Evolutionary conservation across 306 rosid genomes (phyloP).

Genomic region (Aeschynomene evenia): DNA sequence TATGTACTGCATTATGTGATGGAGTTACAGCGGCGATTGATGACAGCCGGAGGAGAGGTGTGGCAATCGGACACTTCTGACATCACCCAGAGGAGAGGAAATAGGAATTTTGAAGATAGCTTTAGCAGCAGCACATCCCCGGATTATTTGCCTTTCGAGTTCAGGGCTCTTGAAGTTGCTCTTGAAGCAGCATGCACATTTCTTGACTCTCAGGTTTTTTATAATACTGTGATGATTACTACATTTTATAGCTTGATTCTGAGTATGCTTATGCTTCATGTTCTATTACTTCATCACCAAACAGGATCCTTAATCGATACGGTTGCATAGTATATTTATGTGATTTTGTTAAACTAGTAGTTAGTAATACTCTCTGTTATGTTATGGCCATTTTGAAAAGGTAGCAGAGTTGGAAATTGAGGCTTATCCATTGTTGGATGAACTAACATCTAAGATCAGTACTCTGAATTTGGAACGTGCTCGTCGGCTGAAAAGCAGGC

Average conservation of each 20-base stretch:
- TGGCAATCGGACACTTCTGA: constrained; percentile 79
- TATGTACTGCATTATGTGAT: constrained; percentile 86
- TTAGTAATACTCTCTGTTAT: constrained; percentile 31
- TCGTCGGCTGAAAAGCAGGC: constrained; percentile 98
- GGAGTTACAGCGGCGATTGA: constrained; percentile 80
- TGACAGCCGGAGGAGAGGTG: constrained; percentile 62
- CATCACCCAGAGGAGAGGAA: constrained; percentile 62
- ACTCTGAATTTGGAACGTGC: constrained; percentile 97
- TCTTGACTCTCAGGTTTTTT: constrained; percentile 91
- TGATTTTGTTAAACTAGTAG: constrained; percentile 23
- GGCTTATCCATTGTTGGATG: constrained; percentile 93
- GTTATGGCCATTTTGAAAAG: constrained; percentile 46
- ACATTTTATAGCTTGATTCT: background rate
- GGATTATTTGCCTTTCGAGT: constrained; percentile 95
- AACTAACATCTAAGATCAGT: constrained; percentile 95
- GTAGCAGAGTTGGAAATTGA: constrained; percentile 96
- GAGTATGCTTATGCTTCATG: background rate
- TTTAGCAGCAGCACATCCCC: constrained; percentile 71
- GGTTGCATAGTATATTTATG: constrained; percentile 1
- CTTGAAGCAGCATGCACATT: constrained; percentile 94
- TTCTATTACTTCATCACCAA: background rate
- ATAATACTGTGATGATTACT: background rate
- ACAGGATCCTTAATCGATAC: background rate
- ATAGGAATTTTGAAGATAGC: constrained; percentile 60
- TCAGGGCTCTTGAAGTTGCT: constrained; percentile 97